Base-by-base conservation (phyloP, 202 grass and related monocot genomes). In the Musa balbisiana region DNA sequence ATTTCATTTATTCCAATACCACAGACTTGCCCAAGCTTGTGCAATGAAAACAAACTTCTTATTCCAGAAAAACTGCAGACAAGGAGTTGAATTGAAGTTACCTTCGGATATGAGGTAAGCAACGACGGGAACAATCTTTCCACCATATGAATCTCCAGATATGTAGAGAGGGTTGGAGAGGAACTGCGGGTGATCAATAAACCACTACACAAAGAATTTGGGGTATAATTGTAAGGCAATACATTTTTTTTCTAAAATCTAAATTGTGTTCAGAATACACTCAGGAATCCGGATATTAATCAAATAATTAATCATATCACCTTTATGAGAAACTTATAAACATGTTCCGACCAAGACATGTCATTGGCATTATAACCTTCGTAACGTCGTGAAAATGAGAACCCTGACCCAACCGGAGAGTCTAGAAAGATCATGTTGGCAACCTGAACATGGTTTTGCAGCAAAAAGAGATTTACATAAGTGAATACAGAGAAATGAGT, bases 91-190 rank as follows among this genome's bases (percentile, higher is more conserved):
- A 4, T 33, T 33, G 29, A 33, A 16, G 11, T 73, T 55, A 73
- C 71, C 71, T 16, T 73, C 23, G 13, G 55, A 24, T 51, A 76
- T 11, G 15, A 5, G 14, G 13, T 76, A 1, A 3, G 74, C 19
- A 0, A 76, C 19, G 12, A 64, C 11, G 3, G 74, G 74, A 15
- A 76, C 74, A 24, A 76, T 64, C n/a, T 76, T 76, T 51, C 74
- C 59, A 23, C 11, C 74, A 76, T 76, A 76, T 15, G 74, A 76
- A 51, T 64, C 74, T 16, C 74, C 74, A 14, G 33, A 8, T 64
- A 76, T 76, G 43, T 76, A 76, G 33, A 76, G 58, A 26, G 74
- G 49, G 64, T 76, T 76, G 10, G 56, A 51, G 49, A 76, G 58
- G 59, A 64, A 64, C 25, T 10, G 2, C 26, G 74, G 11, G 2